These are phyloP conservation scores for Amanita thiersii DNA, from an alignment of 768 basidiomycete genomes.

Conservation along the genomic window DNA sequence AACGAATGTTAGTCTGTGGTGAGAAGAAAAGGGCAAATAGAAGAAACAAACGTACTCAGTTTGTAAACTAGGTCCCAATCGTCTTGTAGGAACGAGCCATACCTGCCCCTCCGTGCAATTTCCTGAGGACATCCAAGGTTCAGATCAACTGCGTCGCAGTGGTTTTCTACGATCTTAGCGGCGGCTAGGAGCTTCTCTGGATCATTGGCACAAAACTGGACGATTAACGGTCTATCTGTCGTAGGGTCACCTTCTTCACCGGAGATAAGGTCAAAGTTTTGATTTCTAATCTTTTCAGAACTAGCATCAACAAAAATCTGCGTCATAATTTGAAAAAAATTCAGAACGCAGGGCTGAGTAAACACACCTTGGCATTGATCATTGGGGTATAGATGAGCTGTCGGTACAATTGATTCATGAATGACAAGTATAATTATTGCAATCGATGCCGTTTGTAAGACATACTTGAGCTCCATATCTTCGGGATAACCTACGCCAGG, in stretches of 20 bases:
- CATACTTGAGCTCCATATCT: slow-evolving; percentile 74
- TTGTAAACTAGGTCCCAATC: slow-evolving; percentile 87
- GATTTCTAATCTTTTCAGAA: slow-evolving; percentile 48
- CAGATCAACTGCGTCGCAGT: slow-evolving; percentile 92
- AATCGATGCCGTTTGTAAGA: not conserved
- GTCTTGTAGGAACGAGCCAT: slow-evolving; percentile 89
- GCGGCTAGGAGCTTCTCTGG: slow-evolving; percentile 70
- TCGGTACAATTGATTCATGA: too few species aligned
- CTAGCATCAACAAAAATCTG: slow-evolving; percentile 56
- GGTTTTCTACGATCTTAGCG: slow-evolving; percentile 65
- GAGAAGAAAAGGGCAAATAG: not conserved
- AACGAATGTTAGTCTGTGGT: too few species aligned
- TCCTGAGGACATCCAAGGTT: slow-evolving; percentile 95
- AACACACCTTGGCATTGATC: slow-evolving; percentile 83
- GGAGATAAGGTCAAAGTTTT: slow-evolving; percentile 57
- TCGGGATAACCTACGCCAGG: slow-evolving; percentile 82
- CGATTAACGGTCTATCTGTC: slow-evolving; percentile 76
- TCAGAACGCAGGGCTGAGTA: not conserved
- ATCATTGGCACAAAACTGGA: slow-evolving; percentile 93
- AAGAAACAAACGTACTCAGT: slow-evolving; percentile 46
- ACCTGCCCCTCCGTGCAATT: slow-evolving; percentile 80
- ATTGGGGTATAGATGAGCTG: slow-evolving; percentile 94
- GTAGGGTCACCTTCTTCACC: slow-evolving; percentile 79
- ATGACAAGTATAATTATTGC: not conserved
- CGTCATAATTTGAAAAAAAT: slow-evolving; percentile 1